Base-by-base conservation (phyloP, 148 eudicot species). In the Camellia lanceoleosa region DNA sequence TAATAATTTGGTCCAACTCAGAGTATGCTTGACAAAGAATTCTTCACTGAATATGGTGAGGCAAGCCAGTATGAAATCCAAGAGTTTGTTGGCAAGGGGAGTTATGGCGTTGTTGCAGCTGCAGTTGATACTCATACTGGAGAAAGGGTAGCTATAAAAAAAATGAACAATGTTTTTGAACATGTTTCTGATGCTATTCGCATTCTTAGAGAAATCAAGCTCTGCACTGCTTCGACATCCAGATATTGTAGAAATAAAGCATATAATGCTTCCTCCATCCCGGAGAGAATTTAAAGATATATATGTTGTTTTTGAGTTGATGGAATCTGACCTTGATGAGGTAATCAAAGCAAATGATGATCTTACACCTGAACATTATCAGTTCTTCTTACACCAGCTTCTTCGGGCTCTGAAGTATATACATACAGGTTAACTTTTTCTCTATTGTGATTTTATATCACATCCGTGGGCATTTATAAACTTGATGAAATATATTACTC, bases 91-190 rank as follows among this genome's bases (percentile, higher is more conserved):
- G 93, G 93, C 44, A 90, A 90, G 85, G 93, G 93, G 68, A 90
- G 93, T 77, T 89, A 90, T 83, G 91, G 93, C 19, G 90, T 90
- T 78, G 93, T 90, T 65, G 93, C 93, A 70, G 85, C 91, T 71
- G 93, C 93, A 54, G 83, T 90, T 59, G 93, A 90, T 79, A 89
- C 93, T 78, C 93, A 90, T 71, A 90, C 93, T 2, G 91, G 93
- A 56, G 89, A 90, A 46, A 86, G 81, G 69, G 93, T 90, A 54
- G 93, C 93, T 52, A 90, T 90, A 11, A 90, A 90, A 82, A 89
- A 89, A 69, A 89, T 89, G 44, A 85, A 80, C 52, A 77, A 87
- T 73, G 80, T 89, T 74, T 89, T 89, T 71, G 92, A 89, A 83
- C 90, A 89, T 82, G 90, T 89, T 65, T 86, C 89, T 63, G 92